phyloP scores from a whole-genome alignment of 2,329 filamentous ascomycete genomes.

The Endocalyx cinctus region DNA sequence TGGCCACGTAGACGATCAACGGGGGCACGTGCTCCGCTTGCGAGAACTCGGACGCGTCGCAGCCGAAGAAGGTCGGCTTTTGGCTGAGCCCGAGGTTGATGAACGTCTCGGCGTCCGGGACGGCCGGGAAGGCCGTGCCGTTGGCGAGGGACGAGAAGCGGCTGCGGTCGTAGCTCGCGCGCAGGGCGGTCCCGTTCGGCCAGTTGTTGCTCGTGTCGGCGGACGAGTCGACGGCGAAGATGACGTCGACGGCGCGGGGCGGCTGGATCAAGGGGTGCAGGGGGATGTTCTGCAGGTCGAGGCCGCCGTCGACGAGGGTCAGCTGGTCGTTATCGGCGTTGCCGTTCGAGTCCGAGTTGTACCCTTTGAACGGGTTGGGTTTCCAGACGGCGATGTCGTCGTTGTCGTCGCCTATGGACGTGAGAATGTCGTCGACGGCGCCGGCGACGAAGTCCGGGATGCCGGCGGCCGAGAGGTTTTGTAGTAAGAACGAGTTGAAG shows the following conservation, averaged over 20 bases:
- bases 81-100: slow-evolving; percentile 72
- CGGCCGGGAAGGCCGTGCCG: slow-evolving; percentile 64
- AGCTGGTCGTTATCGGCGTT: slow-evolving; percentile 51
- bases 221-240: slow-evolving; percentile 76
- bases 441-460: slow-evolving; percentile 46
- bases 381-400: slow-evolving; percentile 70
- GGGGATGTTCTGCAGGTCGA: slow-evolving; percentile 75
- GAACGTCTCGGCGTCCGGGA: slow-evolving; percentile 74
- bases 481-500: slow-evolving; percentile 74
- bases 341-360: slow-evolving; percentile 54
- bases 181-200: slow-evolving; percentile 72
- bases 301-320: slow-evolving; percentile 73
- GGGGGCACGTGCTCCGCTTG: slow-evolving; percentile 42
- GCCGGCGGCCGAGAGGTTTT: slow-evolving; percentile 47
- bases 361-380: slow-evolving; percentile 73
- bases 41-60: slow-evolving; percentile 58
- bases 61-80: slow-evolving; percentile 77
- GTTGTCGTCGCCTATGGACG: slow-evolving; percentile 49
- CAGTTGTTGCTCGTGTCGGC: slow-evolving; percentile 66
- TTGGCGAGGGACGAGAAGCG: slow-evolving; percentile 52
- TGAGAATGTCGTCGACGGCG: slow-evolving; percentile 49
- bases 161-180: slow-evolving; percentile 69
- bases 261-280: slow-evolving; percentile 74
- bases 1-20: slow-evolving; percentile 83
- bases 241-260: slow-evolving; percentile 67